Percentiles rank a stretch among this genome's conserved stretches.
Conservation (phyloP, 2,329 filamentous ascomycete species). For the Stagonosporopsis vannaccii region DNA sequence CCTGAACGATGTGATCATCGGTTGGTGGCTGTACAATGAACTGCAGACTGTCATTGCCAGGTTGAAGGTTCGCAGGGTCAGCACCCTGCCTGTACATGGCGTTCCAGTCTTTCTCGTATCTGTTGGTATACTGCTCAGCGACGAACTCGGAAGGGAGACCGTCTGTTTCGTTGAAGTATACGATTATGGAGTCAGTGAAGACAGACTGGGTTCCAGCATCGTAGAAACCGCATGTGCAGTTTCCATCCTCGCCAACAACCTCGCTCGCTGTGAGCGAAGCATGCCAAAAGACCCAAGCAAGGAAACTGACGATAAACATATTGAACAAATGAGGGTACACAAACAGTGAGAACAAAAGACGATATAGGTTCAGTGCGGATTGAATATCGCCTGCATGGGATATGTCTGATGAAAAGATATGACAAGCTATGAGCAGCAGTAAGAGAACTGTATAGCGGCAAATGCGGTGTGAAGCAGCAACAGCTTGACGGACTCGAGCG, state of each 20-base stretch:
- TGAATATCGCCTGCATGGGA: neutral
- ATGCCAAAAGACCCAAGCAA: conserved; percentile 25
- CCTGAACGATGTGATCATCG: conserved; percentile 53
- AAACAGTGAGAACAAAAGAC: neutral
- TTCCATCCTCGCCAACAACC: conserved; percentile 25
- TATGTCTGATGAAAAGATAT: neutral
- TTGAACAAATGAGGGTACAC: conserved; percentile 21
- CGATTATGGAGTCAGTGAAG: conserved; percentile 58
- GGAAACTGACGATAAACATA: conserved; percentile 20
- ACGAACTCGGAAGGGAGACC: conserved; percentile 48
- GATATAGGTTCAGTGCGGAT: neutral
- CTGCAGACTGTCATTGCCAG: conserved; percentile 47
- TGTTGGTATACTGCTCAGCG: conserved; percentile 52
- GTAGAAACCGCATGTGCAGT: conserved; percentile 58
- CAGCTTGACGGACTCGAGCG: conserved; percentile 7
- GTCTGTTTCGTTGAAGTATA: conserved; percentile 60
- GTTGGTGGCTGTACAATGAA: conserved; percentile 45
- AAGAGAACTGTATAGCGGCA: neutral
- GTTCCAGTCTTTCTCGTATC: conserved; percentile 58
- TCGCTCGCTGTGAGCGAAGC: conserved; percentile 26
- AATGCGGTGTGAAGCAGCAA: neutral
- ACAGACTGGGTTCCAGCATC: conserved; percentile 49
- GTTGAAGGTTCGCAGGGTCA: conserved; percentile 49
- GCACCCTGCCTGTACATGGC: conserved; percentile 55
- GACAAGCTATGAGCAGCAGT: neutral